Evolutionary conservation across 176 grass and related monocot species (phyloP).

Genomic region (Pontederia crassipes): DNA sequence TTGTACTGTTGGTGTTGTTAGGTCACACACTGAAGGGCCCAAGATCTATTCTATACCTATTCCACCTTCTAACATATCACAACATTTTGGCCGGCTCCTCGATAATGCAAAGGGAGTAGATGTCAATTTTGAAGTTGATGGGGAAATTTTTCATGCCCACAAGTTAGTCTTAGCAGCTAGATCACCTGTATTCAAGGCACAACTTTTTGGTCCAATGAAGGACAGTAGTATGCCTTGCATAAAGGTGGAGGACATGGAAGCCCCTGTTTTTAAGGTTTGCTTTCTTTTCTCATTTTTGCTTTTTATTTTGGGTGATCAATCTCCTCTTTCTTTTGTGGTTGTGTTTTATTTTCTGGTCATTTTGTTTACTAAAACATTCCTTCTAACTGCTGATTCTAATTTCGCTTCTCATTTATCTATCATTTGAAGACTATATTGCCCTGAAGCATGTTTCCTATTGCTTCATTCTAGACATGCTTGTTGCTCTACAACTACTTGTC

Average conservation of each 20-base stretch:
- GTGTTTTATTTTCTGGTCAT: too few relatives aligned
- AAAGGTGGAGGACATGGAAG: constrained; percentile 13
- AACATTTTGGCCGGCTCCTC: constrained; percentile 9
- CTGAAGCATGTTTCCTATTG: too few relatives aligned
- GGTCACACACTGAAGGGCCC: constrained; percentile 6
- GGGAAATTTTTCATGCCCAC: constrained; percentile 12
- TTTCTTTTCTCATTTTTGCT: background rate
- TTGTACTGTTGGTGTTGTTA: constrained; percentile 18
- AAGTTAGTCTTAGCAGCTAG: constrained; percentile 10
- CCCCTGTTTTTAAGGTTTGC: constrained; percentile 8
- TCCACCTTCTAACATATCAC: constrained; percentile 7
- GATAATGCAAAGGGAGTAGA: background rate
- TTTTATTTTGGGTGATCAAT: too few relatives aligned
- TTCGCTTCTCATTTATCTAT: too few relatives aligned
- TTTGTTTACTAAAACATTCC: too few relatives aligned
- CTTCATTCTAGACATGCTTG: too few relatives aligned
- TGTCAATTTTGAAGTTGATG: constrained; percentile 14
- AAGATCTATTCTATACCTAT: constrained; percentile 8
- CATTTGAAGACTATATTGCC: too few relatives aligned
- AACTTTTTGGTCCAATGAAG: constrained; percentile 12
- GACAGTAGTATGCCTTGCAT: constrained; percentile 4
- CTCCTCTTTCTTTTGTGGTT: too few relatives aligned
- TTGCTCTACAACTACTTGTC: too few relatives aligned
- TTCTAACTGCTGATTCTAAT: too few relatives aligned
- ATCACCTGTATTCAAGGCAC: constrained; percentile 15